Evolutionary conservation across 306 rosid genomes (phyloP).

Genomic region (Dryas drummondii): DNA sequence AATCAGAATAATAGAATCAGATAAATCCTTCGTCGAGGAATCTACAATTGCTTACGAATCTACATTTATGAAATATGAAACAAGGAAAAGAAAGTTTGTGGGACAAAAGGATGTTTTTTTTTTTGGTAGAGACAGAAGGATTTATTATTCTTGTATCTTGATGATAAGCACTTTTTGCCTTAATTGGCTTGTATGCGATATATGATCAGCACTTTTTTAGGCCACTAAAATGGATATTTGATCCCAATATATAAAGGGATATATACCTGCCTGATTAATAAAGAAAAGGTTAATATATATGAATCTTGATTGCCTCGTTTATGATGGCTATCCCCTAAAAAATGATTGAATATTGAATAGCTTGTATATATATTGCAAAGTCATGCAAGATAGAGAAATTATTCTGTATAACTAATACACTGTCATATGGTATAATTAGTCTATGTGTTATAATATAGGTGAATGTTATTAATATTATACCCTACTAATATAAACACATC

Average conservation of each 20-base stretch:
- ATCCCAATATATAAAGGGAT: not conserved
- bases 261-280: not conserved
- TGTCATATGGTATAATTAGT: too few relatives aligned
- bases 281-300: not conserved
- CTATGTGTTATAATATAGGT: too few relatives aligned
- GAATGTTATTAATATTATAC: too few relatives aligned
- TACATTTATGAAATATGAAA: too few relatives aligned
- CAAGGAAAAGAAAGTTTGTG: too few relatives aligned
- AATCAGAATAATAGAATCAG: not conserved
- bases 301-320: not conserved
- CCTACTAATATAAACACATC: too few relatives aligned
- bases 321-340: slow-evolving; percentile 15
- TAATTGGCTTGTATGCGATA: not conserved
- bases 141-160: not conserved
- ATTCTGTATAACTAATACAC: too few relatives aligned
- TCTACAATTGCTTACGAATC: too few relatives aligned
- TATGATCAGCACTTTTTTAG: not conserved
- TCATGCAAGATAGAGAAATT: not conserved
- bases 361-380: not conserved
- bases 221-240: not conserved
- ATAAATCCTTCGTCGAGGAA: not conserved
- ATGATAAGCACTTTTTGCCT: not conserved
- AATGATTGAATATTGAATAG: not conserved
- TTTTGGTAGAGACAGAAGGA: too few relatives aligned
- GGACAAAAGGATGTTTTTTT: too few relatives aligned